Base-by-base conservation (phyloP, 2,329 filamentous ascomycete genomes). In the Colletotrichum spaethianum region DNA sequence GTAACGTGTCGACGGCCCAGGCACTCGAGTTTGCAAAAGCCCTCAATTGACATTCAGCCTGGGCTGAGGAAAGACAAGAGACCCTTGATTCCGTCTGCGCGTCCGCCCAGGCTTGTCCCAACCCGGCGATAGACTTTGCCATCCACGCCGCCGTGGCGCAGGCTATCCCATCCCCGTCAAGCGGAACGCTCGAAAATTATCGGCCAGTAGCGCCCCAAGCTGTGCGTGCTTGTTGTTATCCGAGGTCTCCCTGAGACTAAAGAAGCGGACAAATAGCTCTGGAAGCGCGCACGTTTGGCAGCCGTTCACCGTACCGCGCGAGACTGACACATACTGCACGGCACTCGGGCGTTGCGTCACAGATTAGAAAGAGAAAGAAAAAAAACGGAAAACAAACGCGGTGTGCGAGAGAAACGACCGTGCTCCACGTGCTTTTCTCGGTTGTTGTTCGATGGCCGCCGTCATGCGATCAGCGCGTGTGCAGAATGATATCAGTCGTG, bases 401-500 rank as follows among this genome's bases (percentile, higher is more conserved):
- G 23, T 28, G 48, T 31, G 28, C 50, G 26, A 33, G 50, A 12
- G 50, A 23, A 12, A 50, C 11, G 52, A 20, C 52, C 52, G 52
- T 56, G 52, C 52, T 38, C 38, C 23, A 55, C 52, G 28, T 20
- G 11, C 52, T n/a, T 33, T 23, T 56, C 52, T 38, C 31, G 31
- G 42, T 14, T 56, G 52, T 36, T n/a, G 50, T 12, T 6, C 14
- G 14, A 62, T 33, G n/a, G n/a, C 26, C 23, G 52, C 12, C 59
- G 44, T 62, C 31, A 50, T 62, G 44, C 44, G 59, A 62, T 62
- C 59, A 31, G 59, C 44, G 28, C 28, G 20, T 36, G 26, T 28
- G 42, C 57, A 48, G 31, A 50, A 40, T 60, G 67, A 57, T 48
- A 66, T 48, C 28, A 64, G 62, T 23, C 31, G 12, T 55, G 9